A percentile compares a stretch with the other conserved stretches of the same genome.
phyloP scores from a whole-genome alignment of 768 basidiomycete species.

The Neoboletus magnificus region DNA sequence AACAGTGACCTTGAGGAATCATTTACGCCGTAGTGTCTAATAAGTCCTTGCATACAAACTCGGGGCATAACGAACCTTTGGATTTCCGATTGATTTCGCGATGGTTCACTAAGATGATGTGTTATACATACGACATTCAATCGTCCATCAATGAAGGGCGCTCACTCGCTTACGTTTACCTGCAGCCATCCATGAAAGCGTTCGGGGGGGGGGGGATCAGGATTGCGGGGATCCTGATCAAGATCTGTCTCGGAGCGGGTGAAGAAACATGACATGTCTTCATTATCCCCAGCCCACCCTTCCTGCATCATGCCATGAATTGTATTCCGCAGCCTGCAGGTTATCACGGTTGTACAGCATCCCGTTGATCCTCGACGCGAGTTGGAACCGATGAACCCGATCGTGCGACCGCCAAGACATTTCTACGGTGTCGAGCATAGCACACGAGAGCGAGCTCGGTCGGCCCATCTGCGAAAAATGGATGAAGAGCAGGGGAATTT shows the following conservation, averaged over 20 bases:
- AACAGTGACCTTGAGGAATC: background rate
- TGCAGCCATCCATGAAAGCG: background rate
- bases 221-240: background rate
- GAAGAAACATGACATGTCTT: background rate
- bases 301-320: background rate
- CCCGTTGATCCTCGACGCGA: background rate
- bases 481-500: background rate
- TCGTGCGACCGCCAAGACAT: background rate
- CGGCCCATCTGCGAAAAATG: background rate
- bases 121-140: background rate
- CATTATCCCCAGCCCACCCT: background rate
- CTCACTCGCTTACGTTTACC: background rate
- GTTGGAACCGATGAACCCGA: background rate
- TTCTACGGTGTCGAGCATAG: background rate
- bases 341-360: background rate
- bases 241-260: background rate
- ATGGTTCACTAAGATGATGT: background rate
- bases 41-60: background rate
- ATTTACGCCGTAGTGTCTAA: background rate
- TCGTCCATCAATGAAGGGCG: background rate
- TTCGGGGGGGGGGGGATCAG: too few relatives aligned
- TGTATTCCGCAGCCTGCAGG: background rate
- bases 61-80: background rate
- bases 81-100: background rate
- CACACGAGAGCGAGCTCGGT: background rate